Evolutionary conservation across 2,329 filamentous ascomycete species (phyloP).

Genomic region (Fusarium sp.): DNA sequence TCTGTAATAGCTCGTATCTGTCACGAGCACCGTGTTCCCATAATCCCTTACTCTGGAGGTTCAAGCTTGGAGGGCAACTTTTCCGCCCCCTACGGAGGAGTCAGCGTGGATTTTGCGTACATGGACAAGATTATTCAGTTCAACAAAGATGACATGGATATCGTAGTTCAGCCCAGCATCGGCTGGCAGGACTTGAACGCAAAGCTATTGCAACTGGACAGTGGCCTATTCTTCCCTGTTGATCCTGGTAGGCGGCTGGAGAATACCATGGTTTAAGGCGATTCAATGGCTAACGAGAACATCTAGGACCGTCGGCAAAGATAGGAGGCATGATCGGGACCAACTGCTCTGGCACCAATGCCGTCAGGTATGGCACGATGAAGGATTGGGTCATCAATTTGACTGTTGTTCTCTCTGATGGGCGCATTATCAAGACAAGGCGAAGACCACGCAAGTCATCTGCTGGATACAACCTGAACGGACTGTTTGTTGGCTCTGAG

Average conservation of each 20-base stretch:
- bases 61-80: slow-evolving; percentile 93
- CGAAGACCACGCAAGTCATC: slow-evolving; percentile 84
- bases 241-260: slow-evolving; percentile 74
- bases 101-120: slow-evolving; percentile 89
- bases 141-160: slow-evolving; percentile 90
- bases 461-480: slow-evolving; percentile 87
- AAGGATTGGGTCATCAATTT: slow-evolving; percentile 90
- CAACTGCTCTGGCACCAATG: slow-evolving; percentile 84
- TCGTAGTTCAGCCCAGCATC: slow-evolving; percentile 91
- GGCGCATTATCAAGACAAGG: slow-evolving; percentile 83
- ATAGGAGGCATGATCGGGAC: slow-evolving; percentile 89
- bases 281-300: slow-evolving; percentile 4
- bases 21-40: slow-evolving; percentile 83
- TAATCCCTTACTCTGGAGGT: slow-evolving; percentile 90
- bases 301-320: slow-evolving; percentile 74
- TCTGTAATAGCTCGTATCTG: slow-evolving; percentile 77
- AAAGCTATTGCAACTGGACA: slow-evolving; percentile 74
- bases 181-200: slow-evolving; percentile 94
- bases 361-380: slow-evolving; percentile 87
- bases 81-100: slow-evolving; percentile 86
- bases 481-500: slow-evolving; percentile 85
- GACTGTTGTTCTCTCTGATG: slow-evolving; percentile 85
- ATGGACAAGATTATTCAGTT: slow-evolving; percentile 88
- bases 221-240: slow-evolving; percentile 90
- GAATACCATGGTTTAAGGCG: no score